Conservation (phyloP, 768 basidiomycete genomes). For the Tremella fuciformis region DNA sequence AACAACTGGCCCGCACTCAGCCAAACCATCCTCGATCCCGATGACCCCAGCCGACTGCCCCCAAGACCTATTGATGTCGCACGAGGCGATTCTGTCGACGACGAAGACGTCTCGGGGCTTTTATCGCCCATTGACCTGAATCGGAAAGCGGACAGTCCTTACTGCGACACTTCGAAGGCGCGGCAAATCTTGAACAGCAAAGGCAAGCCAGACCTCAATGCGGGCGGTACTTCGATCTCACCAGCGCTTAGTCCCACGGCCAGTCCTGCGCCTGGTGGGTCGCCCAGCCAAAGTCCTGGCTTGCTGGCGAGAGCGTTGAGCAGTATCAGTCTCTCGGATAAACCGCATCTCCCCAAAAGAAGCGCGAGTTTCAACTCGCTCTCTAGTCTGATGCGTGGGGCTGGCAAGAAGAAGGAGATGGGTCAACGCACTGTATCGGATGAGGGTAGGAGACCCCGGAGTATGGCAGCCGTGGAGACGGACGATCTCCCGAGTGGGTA, state of each 20-base stretch:
- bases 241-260: background rate
- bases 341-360: constrained; percentile 20
- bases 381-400: constrained; percentile 10
- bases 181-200: background rate
- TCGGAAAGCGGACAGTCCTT: constrained; percentile 11
- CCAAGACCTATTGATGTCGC: background rate
- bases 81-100: background rate
- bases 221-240: background rate
- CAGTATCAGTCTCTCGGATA: constrained; percentile 28
- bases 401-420: too few species aligned
- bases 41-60: constrained; percentile 6
- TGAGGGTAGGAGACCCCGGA: too few species aligned
- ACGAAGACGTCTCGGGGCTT: constrained; percentile 27
- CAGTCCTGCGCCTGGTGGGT: background rate
- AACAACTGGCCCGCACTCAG: constrained; percentile 32
- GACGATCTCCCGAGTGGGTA: too few species aligned
- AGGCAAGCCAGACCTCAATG: background rate
- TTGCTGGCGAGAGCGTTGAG: constrained; percentile 31
- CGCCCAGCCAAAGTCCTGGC: background rate
- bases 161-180: background rate
- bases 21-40: constrained; percentile 33
- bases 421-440: too few species aligned
- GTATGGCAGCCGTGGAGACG: too few species aligned
- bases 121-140: constrained; percentile 34
- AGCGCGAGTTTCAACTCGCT: constrained; percentile 41